Conservation (phyloP, 306 rosid species). For the Abrus precatorius region DNA sequence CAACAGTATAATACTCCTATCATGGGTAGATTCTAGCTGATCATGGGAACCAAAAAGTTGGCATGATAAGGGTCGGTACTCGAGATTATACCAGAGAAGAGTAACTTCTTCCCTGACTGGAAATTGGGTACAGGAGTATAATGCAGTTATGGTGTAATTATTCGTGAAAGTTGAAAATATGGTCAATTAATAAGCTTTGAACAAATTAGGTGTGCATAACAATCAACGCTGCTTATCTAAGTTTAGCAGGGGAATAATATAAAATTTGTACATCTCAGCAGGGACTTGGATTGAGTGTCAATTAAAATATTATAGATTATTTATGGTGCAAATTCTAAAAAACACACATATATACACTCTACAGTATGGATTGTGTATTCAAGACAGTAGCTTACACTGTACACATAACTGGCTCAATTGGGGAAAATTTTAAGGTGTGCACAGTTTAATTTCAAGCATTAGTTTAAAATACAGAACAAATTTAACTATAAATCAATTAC, state of each 20-base stretch:
- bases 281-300: not conserved
- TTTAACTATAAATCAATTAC: not conserved
- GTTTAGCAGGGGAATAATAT: slow-evolving; percentile 16
- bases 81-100: not conserved
- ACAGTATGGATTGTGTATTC: not conserved
- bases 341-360: not conserved
- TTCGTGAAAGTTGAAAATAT: slow-evolving; percentile 20
- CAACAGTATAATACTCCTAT: not conserved
- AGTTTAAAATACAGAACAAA: not conserved
- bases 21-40: not conserved
- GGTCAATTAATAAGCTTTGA: not conserved
- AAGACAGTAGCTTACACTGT: not conserved
- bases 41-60: not conserved
- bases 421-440: not conserved
- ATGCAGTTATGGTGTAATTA: slow-evolving; percentile 6
- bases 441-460: not conserved
- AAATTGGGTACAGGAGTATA: not conserved
- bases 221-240: slow-evolving; percentile 40
- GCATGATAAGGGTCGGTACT: slow-evolving; percentile 1
- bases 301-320: not conserved
- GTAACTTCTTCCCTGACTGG: not conserved
- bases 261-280: not conserved
- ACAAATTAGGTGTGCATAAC: slow-evolving; percentile 36
- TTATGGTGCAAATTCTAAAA: not conserved
- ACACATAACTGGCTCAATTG: not conserved